Percentiles rank a stretch among this genome's conserved stretches.
Conservation (phyloP, 208 protist species). For the Tritrichomonas foetus region DNA sequence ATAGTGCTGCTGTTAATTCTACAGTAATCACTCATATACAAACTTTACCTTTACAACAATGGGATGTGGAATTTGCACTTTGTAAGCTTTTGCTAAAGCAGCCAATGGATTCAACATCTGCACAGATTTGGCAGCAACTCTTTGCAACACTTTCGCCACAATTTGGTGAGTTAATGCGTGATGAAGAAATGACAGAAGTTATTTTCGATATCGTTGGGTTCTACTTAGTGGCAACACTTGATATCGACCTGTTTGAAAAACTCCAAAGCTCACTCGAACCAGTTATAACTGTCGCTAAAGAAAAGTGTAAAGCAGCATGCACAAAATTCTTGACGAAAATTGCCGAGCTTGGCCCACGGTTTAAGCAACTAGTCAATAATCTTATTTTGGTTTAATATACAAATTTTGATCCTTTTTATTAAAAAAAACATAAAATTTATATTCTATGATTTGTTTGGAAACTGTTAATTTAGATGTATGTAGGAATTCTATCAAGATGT, state of each 20-base stretch:
- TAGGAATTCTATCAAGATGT: no score
- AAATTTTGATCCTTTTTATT: not conserved
- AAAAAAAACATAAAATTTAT: no score
- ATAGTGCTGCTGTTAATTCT: constrained; percentile 13
- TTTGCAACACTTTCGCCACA: not conserved
- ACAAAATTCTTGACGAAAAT: constrained; percentile 25
- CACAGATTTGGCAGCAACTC: constrained; percentile 8
- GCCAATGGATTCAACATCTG: constrained; percentile 35
- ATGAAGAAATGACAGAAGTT: constrained; percentile 24
- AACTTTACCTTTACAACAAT: not conserved
- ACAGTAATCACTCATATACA: constrained; percentile 11
- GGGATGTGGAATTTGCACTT: constrained; percentile 31
- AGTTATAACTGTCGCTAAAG: not conserved
- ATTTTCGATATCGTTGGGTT: constrained; percentile 31
- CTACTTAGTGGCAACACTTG: not conserved
- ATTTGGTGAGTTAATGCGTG: constrained; percentile 25
- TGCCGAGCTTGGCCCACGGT: constrained; percentile 2
- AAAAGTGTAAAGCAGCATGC: constrained; percentile 25
- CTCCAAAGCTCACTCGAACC: not conserved
- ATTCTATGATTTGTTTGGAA: no score
- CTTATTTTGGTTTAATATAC: not conserved
- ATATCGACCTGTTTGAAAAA: constrained; percentile 20
- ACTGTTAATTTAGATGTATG: no score
- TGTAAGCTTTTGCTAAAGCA: constrained; percentile 24
- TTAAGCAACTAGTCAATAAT: not conserved